Base-by-base conservation (phyloP, 164 flowering plant species). In the Dillenia turbinata region DNA sequence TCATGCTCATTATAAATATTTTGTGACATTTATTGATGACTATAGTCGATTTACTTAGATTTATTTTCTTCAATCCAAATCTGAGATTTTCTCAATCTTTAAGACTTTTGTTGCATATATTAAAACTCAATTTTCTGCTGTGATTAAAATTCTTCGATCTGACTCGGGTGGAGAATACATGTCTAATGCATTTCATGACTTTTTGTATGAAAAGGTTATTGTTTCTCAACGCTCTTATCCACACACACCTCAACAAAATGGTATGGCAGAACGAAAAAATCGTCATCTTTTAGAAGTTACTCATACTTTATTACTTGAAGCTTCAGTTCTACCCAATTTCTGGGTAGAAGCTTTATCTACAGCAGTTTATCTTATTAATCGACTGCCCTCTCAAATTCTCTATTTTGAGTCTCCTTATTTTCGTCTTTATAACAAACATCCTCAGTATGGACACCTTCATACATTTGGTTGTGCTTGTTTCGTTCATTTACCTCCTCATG, bases 391-490 rank as follows among this genome's bases (percentile, higher is more conserved):
- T 6, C 26, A 13, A 1, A 47, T 67, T 8, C 14, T 61, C 9
- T 0, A 26, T 2, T 26, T 57, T 16, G 0, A 1, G 17, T 64
- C 70, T 59, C 72, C 62, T 1, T 67, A 24, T 58, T 57, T 69
- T 14, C 14, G 13, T 2, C 26, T 73, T 0, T 60, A 16, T 19
- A 47, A 57, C 9, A 44, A 0, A 0, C 9, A 12, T 13, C 64
- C 69, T 43, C 9, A 48, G 33, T 69, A 66, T 14, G 9, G 3
- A 10, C 8, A 12, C 11, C 52, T 75, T 46, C 47, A 11, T 48
- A 45, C 52, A 16, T 71, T 68, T 71, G 40, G 66, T 0, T 68
- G 62, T 65, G 59, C 43, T 50, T 59, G 52, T 60, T 72, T 76
- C 58, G 9, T 76, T 53, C 62, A 58, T 60, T 52, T 67, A 0